phyloP scores from a whole-genome alignment of 2,329 filamentous ascomycete genomes.

The Aureobasidium sp. region DNA sequence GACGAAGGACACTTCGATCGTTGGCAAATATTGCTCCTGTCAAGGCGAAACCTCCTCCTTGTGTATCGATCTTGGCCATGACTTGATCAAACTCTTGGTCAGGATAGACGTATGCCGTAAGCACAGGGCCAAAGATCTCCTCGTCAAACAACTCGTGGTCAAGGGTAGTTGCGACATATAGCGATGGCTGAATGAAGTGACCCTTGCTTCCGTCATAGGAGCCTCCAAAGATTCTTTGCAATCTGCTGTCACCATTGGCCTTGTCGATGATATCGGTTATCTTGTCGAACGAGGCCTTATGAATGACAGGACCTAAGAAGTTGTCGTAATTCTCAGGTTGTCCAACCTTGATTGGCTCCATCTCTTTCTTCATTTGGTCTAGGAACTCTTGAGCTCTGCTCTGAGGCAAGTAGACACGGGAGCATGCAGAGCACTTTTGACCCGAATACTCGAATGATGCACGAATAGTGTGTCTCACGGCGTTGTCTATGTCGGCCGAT shows the following conservation, averaged over 20 bases:
- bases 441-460: slow-evolving; percentile 96
- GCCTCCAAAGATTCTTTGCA: slow-evolving; percentile 80
- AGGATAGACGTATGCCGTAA: slow-evolving; percentile 83
- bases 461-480: slow-evolving; percentile 84
- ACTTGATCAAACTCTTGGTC: slow-evolving; percentile 60
- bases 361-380: too few relatives aligned
- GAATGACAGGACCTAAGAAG: slow-evolving; percentile 91
- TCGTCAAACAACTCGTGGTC: slow-evolving; percentile 77
- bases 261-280: slow-evolving; percentile 79
- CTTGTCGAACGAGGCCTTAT: slow-evolving; percentile 84
- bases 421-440: slow-evolving; percentile 91
- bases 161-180: slow-evolving; percentile 80
- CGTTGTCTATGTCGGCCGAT: slow-evolving; percentile 82
- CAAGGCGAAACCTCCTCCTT: slow-evolving; percentile 76
- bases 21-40: slow-evolving; percentile 81
- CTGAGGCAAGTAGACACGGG: slow-evolving; percentile 83
- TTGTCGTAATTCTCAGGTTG: slow-evolving; percentile 75
- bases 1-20: slow-evolving; percentile 70
- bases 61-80: too few relatives aligned
- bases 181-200: slow-evolving; percentile 86
- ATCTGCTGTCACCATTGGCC: slow-evolving; percentile 77
- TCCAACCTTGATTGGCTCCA: slow-evolving; percentile 76
- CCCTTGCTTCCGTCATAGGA: slow-evolving; percentile 81
- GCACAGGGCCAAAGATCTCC: slow-evolving; percentile 85
- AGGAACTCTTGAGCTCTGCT: slow-evolving; percentile 73